These are phyloP conservation scores for Auricularia sp. DNA, from an alignment of 768 basidiomycete species.

Conservation along the genomic window DNA sequence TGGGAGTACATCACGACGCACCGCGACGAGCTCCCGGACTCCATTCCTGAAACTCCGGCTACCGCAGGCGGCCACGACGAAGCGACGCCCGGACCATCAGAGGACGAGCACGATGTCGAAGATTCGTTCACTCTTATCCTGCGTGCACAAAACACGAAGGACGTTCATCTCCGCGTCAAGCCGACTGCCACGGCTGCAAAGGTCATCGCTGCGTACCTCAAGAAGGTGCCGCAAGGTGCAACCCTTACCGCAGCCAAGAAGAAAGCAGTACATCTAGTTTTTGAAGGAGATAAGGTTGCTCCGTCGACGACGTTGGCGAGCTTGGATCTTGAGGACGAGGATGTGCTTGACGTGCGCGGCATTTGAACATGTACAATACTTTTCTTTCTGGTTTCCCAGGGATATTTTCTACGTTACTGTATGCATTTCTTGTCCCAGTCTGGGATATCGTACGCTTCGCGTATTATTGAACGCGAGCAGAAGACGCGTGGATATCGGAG, in stretches of 20 bases:
- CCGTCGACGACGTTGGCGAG: conserved; percentile 50
- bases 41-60: conserved; percentile 5
- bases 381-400: neutral
- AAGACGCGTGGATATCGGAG: too few relatives aligned
- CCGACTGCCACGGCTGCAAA: conserved; percentile 67
- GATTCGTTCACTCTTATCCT: conserved; percentile 58
- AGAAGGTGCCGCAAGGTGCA: conserved; percentile 26
- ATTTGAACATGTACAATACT: conserved; percentile 22
- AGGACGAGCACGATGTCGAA: conserved; percentile 23
- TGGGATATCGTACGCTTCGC: too few relatives aligned
- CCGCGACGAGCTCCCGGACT: conserved; percentile 18
- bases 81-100: conserved; percentile 8
- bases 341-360: conserved; percentile 66
- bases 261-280: conserved; percentile 39
- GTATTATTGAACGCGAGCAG: too few relatives aligned
- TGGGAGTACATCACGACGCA: conserved; percentile 52
- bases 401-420: neutral
- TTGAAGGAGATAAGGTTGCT: conserved; percentile 69
- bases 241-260: conserved; percentile 21
- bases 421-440: neutral
- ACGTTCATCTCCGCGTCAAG: conserved; percentile 58
- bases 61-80: conserved; percentile 2
- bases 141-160: conserved; percentile 46
- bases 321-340: conserved; percentile 69
- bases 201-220: conserved; percentile 67